Base-by-base conservation (phyloP, 1,284 basidiomycete species). In the Microbotryum violaceum region DNA sequence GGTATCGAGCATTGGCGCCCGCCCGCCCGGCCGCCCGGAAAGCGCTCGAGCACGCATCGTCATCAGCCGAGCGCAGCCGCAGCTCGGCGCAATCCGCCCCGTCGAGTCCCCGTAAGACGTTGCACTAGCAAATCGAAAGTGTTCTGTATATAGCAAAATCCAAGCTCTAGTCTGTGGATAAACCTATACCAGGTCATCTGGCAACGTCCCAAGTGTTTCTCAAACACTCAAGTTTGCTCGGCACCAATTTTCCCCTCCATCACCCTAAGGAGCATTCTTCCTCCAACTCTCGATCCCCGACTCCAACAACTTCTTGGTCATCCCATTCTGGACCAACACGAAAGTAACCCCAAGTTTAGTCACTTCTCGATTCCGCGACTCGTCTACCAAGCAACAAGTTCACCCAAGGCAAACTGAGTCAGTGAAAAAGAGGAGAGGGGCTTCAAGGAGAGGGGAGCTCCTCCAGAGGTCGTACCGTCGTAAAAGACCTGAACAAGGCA, bases 281-380 rank as follows among this genome's bases (percentile, higher is more conserved):
- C 83, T 77, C 87, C 87, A 89, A 59, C 81, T 78, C 21, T 72
- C 74, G 20, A 89, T 72, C 0, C 87, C 87, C 18, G 77, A 73
- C 63, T 85, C 82, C 70, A 88, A 87, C 1, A 77, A 74, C 25
- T 77, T 74, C 48, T 79, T 77, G 66, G 81, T 78, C 29, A 86
- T 57, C 0, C 86, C 85, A 27, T 78, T 71, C 25, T 61, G 54
- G 6, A 70, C 67, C 14, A 69, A 65, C 3, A 67, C 60, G 48
- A 72, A 70, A 3, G 64, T 66, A 2, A 72, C 70, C 10, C 71
- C 71, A 1, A 72, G 60, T 29, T 65, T 63, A 23, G 62, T 61
- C 1, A 70, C 69, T 53, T 72, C 71, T 20, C 61, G 50, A 42
- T 69, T 67, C 49, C 64, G 62, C 10, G 53, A 62, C 60, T 60